Evolutionary conservation across 495 filamentous ascomycete species (phyloP).

Genomic region (Aspergillus baeticus): DNA sequence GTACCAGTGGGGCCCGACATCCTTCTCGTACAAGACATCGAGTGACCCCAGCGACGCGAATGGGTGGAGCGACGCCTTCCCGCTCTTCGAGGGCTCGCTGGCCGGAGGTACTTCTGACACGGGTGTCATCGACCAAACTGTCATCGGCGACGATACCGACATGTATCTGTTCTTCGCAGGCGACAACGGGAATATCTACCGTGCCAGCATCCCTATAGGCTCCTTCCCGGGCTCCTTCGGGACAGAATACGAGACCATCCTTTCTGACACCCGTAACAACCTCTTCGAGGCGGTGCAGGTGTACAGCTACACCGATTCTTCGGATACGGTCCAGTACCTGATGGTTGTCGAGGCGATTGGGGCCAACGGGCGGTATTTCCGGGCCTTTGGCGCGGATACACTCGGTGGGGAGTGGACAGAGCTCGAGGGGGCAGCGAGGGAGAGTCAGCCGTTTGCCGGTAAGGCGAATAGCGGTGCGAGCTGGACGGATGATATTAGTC

Average conservation of each 20-base stretch:
- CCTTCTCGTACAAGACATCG: constrained; percentile 60
- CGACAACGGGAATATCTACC: constrained; percentile 65
- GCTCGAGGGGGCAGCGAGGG: constrained; percentile 40
- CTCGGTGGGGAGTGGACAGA: constrained; percentile 54
- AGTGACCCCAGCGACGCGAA: constrained; percentile 55
- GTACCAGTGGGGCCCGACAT: constrained; percentile 57
- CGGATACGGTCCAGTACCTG: constrained; percentile 51
- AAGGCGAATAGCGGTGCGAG: constrained; percentile 59
- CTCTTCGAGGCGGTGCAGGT: constrained; percentile 63
- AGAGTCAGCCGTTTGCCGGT: constrained; percentile 58
- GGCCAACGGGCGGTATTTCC: constrained; percentile 51
- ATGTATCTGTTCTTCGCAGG: constrained; percentile 68
- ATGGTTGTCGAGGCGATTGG: constrained; percentile 59
- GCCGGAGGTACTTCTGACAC: constrained; percentile 36
- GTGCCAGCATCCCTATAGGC: constrained; percentile 54
- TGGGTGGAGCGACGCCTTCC: constrained; percentile 51
- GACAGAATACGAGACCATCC: constrained; percentile 39
- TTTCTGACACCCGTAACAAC: constrained; percentile 51
- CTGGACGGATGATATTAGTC: constrained; percentile 66
- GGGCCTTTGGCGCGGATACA: constrained; percentile 57
- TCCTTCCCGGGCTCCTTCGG: constrained; percentile 62
- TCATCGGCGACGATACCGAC: constrained; percentile 55
- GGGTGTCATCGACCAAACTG: constrained; percentile 56
- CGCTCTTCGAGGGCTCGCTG: constrained; percentile 57
- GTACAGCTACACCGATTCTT: constrained; percentile 57